Percentiles rank a stretch among this genome's conserved stretches.
phyloP scores from a whole-genome alignment of 2,329 filamentous ascomycete species.

The Cyphellophora europaea region DNA sequence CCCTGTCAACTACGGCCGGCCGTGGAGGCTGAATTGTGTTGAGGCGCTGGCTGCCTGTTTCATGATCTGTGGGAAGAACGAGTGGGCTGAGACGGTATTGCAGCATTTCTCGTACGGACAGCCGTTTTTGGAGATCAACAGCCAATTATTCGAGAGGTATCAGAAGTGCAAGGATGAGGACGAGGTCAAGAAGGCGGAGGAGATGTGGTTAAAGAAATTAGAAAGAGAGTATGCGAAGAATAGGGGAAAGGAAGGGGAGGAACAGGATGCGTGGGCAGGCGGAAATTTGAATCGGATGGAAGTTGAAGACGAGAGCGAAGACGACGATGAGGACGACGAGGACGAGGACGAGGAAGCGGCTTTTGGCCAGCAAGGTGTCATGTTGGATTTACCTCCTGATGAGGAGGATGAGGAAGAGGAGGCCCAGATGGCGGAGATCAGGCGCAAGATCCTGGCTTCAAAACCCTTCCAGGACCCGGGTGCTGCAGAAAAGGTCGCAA shows the following conservation, averaged over 20 bases:
- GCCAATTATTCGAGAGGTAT: slow-evolving; percentile 70
- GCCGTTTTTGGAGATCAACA: slow-evolving; percentile 86
- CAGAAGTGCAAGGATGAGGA: slow-evolving; percentile 74
- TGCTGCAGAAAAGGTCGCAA: slow-evolving; percentile 10
- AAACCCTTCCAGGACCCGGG: slow-evolving; percentile 66
- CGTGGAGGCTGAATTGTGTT: slow-evolving; percentile 90
- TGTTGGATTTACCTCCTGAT: slow-evolving; percentile 62
- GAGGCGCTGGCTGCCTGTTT: slow-evolving; percentile 91
- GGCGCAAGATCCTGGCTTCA: slow-evolving; percentile 80
- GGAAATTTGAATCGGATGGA: slow-evolving; percentile 72
- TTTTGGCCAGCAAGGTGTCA: slow-evolving; percentile 36
- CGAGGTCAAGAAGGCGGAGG: slow-evolving; percentile 73
- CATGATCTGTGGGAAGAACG: slow-evolving; percentile 79
- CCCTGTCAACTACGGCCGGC: slow-evolving; percentile 92
- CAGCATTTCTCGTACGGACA: slow-evolving; percentile 80
- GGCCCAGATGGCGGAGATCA: slow-evolving; percentile 85
- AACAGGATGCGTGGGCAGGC: slow-evolving; percentile 74
- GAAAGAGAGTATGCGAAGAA: slow-evolving; percentile 83
- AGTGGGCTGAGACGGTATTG: slow-evolving; percentile 82
- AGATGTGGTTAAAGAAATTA: slow-evolving; percentile 79
- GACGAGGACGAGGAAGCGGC: slow-evolving; percentile 34
- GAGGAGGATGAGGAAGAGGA: slow-evolving; percentile 76
- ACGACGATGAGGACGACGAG: slow-evolving; percentile 36
- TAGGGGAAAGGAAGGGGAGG: slow-evolving; percentile 51
- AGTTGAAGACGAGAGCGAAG: slow-evolving; percentile 28